Evolutionary conservation across 1,284 basidiomycete genomes (phyloP), one percentile per base, ranked within the genome.

Genomic region (Ceratobasidium sp.): DNA sequence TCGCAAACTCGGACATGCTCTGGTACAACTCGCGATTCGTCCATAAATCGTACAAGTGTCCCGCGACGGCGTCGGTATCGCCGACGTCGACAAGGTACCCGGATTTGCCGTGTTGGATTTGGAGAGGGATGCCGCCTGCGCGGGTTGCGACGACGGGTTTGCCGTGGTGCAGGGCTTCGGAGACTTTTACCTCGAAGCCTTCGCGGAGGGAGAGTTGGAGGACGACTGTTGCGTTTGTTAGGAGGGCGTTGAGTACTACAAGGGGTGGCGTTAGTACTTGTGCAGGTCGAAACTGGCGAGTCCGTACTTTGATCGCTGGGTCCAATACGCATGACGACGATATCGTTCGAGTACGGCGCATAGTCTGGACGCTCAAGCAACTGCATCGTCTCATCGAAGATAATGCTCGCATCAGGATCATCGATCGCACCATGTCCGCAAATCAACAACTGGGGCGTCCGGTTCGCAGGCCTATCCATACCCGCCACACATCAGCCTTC

Each of bases 111-210:
- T 95, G 84, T 78, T 90, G 89, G 79, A 96, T 89, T 81, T 96
- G 94, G 69, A 96, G 89, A 50, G 94, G 94, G 81, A 96, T 96
- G 79, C 94, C 94, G 76, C 94, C 94, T 1, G 94, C 95, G 75
- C 86, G 89, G 72, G 86, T 90, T 17, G 93, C 93, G 79, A 96
- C 88, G 78, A 95, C 87, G 33, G 94, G 94, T 76, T 92, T 92
- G 78, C 92, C 92, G 41, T 93, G 89, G 82, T 96, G 93, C 67
- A 96, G 86, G 22, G 93, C 93, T 83, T 96, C 95, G 54, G 94
- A 95, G 73, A 96, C 94, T 82, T 96, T 96, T 82, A 96, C 93
- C 80, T 96, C 95, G 83, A 96, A 96, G 54, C 94, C 94, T 84
- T 96, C 94, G 76, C 94, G 93, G 72, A 89, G 89, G 69, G 91